Percentiles rank a stretch among this genome's conserved stretches.
These are phyloP conservation scores for Krasilnikovozyma curviuscula DNA, from an alignment of 768 basidiomycete species.

Conservation along the genomic window DNA sequence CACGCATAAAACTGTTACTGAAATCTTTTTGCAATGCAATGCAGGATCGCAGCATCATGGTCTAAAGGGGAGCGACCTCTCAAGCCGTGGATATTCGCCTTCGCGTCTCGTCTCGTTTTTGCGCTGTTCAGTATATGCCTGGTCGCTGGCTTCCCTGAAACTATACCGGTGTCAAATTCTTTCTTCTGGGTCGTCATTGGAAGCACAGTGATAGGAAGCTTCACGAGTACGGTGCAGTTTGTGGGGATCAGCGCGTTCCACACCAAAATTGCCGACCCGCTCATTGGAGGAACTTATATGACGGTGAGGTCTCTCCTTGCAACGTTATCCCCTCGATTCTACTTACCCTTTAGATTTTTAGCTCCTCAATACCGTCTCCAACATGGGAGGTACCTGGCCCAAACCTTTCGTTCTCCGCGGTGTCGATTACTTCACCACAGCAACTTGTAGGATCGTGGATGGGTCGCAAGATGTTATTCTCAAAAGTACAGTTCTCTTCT, in stretches of 20 bases:
- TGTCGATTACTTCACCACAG: conserved; percentile 70
- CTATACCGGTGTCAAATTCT: conserved; percentile 21
- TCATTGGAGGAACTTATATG: conserved; percentile 99
- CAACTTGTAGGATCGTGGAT: conserved; percentile 56
- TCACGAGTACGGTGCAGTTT: conserved; percentile 90
- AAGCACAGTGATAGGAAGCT: conserved; percentile 64
- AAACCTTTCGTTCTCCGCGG: conserved; percentile 83
- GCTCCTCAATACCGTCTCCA: conserved; percentile 86
- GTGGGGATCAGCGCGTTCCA: conserved; percentile 99
- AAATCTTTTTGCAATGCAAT: conserved; percentile 8
- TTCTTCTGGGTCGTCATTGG: conserved; percentile 68
- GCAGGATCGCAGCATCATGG: conserved; percentile 10
- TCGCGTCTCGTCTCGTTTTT: conserved; percentile 68
- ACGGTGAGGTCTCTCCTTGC: conserved; percentile 40
- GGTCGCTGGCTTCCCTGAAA: conserved; percentile 61
- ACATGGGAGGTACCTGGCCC: conserved; percentile 97
- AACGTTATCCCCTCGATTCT: not conserved
- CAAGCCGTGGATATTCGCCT: conserved; percentile 58
- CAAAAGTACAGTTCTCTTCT: conserved; percentile 31
- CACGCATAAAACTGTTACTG: conserved; percentile 39
- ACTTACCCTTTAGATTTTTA: conserved; percentile 25
- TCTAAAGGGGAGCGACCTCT: conserved; percentile 22
- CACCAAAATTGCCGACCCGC: conserved; percentile 80
- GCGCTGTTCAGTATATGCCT: conserved; percentile 51
- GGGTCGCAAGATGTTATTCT: conserved; percentile 18